Evolutionary conservation across 352 stramenopile species (phyloP).

Genomic region (Phytophthora pistaciae): DNA sequence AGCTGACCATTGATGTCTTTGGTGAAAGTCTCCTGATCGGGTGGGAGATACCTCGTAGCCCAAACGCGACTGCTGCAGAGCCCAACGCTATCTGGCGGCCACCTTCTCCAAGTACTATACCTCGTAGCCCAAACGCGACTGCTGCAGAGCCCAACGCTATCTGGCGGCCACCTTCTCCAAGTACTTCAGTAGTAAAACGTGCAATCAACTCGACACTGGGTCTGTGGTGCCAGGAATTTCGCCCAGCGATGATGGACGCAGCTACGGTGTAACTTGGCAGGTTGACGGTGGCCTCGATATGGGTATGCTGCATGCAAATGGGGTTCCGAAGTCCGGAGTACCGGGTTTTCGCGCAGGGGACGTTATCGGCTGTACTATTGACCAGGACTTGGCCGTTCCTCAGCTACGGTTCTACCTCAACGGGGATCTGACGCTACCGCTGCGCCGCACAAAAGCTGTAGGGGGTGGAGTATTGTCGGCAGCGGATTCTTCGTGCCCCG

Average conservation of each 20-base stretch:
- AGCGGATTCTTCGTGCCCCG: background rate
- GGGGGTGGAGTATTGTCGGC: background rate
- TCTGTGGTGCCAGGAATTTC: slow-evolving; percentile 69
- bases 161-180: no score
- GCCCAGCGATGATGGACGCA: slow-evolving; percentile 56
- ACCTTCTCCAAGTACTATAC: slow-evolving; percentile 15
- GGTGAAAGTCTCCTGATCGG: slow-evolving; percentile 80
- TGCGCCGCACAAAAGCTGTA: slow-evolving; percentile 6
- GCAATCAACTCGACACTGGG: background rate
- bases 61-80: background rate
- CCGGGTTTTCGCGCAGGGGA: slow-evolving; percentile 74
- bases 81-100: background rate
- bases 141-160: no score
- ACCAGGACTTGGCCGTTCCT: slow-evolving; percentile 75
- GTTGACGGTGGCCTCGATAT: slow-evolving; percentile 82
- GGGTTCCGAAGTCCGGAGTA: slow-evolving; percentile 67
- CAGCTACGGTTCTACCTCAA: slow-evolving; percentile 83
- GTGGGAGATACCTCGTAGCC: slow-evolving; percentile 70
- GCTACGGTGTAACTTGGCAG: slow-evolving; percentile 75
- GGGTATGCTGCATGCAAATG: slow-evolving; percentile 78
- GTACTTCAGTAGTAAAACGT: slow-evolving; percentile 5
- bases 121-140: slow-evolving; percentile 20
- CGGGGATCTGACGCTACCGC: slow-evolving; percentile 66
- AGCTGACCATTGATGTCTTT: slow-evolving; percentile 68
- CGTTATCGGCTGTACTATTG: slow-evolving; percentile 78